phyloP scores from a whole-genome alignment of 2,329 filamentous ascomycete species.

The Ceratocystis colombiana region DNA sequence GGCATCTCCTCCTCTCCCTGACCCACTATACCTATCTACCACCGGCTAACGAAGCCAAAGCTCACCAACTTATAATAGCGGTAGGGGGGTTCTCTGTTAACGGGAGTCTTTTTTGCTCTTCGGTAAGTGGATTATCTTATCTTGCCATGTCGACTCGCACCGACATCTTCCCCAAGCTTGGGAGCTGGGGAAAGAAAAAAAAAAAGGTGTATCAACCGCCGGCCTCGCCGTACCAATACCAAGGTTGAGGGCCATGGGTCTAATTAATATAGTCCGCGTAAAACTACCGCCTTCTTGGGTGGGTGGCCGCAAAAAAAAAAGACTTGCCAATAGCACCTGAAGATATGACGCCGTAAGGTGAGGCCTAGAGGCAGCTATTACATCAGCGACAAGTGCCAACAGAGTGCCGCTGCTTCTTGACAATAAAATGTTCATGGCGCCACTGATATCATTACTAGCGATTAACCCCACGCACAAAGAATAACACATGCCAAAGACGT shows the following conservation, averaged over 20 bases:
- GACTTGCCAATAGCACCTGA: not conserved
- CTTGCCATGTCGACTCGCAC: not conserved
- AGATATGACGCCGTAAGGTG: not conserved
- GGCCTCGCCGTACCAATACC: not conserved
- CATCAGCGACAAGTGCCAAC: not conserved
- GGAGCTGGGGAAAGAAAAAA: not conserved
- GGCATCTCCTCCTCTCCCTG: not conserved
- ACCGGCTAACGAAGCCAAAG: constrained; percentile 7
- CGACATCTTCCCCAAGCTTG: not conserved
- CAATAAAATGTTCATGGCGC: not conserved
- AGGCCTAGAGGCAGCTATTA: not conserved
- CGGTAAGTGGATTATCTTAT: not conserved
- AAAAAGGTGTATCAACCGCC: not conserved
- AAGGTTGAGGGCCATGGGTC: not conserved
- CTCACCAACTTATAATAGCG: not conserved
- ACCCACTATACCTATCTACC: not conserved
- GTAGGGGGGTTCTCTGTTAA: too few relatives aligned
- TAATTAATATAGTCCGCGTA: not conserved
- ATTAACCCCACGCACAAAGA: not conserved
- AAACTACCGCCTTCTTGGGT: not conserved
- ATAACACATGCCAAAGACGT: constrained; percentile 1
- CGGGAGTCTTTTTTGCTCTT: too few relatives aligned
- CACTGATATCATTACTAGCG: not conserved
- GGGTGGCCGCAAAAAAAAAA: not conserved
- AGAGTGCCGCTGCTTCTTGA: constrained; percentile 1